These are phyloP conservation scores for Starmerella tilneyi DNA, from an alignment of 805 yeast species.

Conservation along the genomic window DNA sequence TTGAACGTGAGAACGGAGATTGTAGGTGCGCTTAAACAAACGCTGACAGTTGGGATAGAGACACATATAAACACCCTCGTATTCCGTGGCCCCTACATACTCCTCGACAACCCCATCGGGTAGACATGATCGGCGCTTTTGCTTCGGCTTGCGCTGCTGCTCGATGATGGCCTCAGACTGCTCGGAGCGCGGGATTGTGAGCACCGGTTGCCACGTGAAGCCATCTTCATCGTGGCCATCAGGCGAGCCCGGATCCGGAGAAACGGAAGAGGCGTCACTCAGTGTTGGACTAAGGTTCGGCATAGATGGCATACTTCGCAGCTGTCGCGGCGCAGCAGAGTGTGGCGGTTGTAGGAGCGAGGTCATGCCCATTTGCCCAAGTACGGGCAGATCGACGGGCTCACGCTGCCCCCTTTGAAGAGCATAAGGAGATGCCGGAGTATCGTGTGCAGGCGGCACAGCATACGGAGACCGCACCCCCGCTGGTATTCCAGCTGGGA, in stretches of 20 bases:
- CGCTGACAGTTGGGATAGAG: constrained; percentile 70
- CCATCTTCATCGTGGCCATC: constrained; percentile 15
- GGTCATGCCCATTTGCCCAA: background rate
- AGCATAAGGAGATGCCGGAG: background rate
- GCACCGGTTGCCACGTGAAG: constrained; percentile 32
- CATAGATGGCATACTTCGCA: background rate
- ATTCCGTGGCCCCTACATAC: constrained; percentile 71
- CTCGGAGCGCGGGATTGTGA: constrained; percentile 31
- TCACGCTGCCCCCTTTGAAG: background rate
- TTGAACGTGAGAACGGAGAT: constrained; percentile 89
- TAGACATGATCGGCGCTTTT: constrained; percentile 46
- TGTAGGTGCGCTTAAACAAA: constrained; percentile 76
- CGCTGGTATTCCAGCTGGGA: too few relatives aligned
- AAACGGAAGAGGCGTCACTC: constrained; percentile 19
- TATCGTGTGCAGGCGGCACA: background rate
- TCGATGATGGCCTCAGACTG: constrained; percentile 29
- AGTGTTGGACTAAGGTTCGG: constrained; percentile 19
- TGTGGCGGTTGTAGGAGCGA: background rate
- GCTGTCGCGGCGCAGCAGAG: constrained; percentile 1
- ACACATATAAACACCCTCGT: constrained; percentile 62
- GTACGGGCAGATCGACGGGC: background rate
- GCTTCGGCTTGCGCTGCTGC: constrained; percentile 30
- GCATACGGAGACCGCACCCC: constrained; percentile 5
- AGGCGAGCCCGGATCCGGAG: constrained; percentile 16
- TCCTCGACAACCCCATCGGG: constrained; percentile 86